Conservation (phyloP, 2,329 filamentous ascomycete species). For the Aspergillus novoparasiticus region DNA sequence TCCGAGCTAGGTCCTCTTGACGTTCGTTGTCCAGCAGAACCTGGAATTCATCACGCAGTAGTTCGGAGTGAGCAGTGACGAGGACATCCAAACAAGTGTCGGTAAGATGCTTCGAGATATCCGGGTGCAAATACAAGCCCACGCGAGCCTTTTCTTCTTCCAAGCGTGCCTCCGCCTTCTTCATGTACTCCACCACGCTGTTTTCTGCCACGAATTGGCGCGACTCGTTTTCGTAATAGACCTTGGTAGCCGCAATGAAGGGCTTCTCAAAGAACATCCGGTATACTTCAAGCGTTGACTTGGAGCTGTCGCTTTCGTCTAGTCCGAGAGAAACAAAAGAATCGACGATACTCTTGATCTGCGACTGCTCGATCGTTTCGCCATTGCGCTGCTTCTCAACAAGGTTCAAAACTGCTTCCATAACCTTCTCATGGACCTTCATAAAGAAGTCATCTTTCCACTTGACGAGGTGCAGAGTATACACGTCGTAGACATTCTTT, state of each 20-base stretch:
- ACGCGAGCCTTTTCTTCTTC: constrained; percentile 95
- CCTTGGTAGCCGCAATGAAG: constrained; percentile 80
- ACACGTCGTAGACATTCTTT: constrained; percentile 97
- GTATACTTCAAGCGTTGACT: constrained; percentile 95
- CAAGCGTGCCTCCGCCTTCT: constrained; percentile 89
- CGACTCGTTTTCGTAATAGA: constrained; percentile 90
- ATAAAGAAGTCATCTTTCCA: constrained; percentile 93
- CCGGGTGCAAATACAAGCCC: constrained; percentile 83
- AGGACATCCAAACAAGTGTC: constrained; percentile 85
- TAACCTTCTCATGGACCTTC: constrained; percentile 81
- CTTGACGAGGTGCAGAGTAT: constrained; percentile 91
- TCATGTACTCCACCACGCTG: constrained; percentile 99
- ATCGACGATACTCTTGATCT: constrained; percentile 96
- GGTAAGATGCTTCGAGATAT: constrained; percentile 83
- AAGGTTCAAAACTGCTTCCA: constrained; percentile 90
- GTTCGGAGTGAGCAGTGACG: constrained; percentile 80
- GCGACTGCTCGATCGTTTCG: constrained; percentile 94
- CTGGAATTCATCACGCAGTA: constrained; percentile 96
- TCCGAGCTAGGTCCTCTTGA: constrained; percentile 91
- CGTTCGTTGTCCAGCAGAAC: constrained; percentile 89
- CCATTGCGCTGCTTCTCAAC: constrained; percentile 97
- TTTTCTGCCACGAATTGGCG: constrained; percentile 95
- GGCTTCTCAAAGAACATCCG: constrained; percentile 88
- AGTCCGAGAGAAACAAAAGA: constrained; percentile 94
- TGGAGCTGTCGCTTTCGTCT: constrained; percentile 88